Conservation (phyloP, 495 filamentous ascomycete species). For the Xylaria castorea region DNA sequence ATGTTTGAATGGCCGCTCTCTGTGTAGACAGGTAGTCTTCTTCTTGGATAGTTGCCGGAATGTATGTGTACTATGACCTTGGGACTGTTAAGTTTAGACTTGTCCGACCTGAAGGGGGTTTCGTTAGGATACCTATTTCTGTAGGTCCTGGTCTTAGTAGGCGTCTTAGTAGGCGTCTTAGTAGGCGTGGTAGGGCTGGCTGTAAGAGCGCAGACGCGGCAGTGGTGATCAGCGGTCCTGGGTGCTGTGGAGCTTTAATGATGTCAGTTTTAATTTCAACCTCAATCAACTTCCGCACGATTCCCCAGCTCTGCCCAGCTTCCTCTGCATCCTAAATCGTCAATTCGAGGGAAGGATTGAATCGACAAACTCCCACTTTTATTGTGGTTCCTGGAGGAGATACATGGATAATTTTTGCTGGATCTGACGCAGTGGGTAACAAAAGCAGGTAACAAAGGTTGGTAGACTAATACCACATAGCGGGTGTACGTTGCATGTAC, state of each 20-base stretch:
- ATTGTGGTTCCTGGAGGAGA: neutral
- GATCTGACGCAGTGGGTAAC: neutral
- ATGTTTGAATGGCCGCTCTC: neutral
- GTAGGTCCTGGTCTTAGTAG: neutral
- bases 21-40: neutral
- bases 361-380: neutral
- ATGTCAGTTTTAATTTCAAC: constrained; percentile 25
- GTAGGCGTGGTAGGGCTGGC: constrained; percentile 5
- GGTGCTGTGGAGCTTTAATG: constrained; percentile 29
- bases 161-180: too few species aligned
- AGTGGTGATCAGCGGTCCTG: constrained; percentile 21
- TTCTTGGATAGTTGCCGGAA: neutral
- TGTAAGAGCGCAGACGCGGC: neutral
- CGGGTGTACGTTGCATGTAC: constrained; percentile 1
- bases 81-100: constrained; percentile 8
- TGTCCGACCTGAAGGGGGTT: neutral
- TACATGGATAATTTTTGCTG: neutral
- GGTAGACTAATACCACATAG: neutral
- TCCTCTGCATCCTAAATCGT: constrained; percentile 1
- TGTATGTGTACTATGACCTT: neutral
- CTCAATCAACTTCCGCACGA: constrained; percentile 12
- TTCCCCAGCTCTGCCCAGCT: constrained; percentile 11
- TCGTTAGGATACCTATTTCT: constrained; percentile 2
- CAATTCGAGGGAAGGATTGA: constrained; percentile 10
- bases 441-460: constrained; percentile 5